Evolutionary conservation across 2,329 filamentous ascomycete genomes (phyloP).

Genomic region (Ophiostoma himal-ulmi): DNA sequence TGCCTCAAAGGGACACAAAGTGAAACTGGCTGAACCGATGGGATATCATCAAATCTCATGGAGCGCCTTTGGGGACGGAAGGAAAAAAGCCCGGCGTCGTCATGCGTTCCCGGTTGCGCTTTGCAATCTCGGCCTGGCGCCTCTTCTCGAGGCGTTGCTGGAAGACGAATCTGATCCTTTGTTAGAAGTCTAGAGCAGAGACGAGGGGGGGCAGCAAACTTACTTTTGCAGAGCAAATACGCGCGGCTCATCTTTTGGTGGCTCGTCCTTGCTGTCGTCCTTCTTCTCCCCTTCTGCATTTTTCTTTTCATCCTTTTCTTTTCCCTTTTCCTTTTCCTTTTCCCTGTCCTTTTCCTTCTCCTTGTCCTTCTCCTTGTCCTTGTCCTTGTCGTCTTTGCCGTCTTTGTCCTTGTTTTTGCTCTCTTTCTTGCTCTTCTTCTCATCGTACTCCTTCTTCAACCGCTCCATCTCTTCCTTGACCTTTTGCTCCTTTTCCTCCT

Average conservation of each 20-base stretch:
- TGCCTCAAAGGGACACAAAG: too few species aligned
- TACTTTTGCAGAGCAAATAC: constrained; percentile 81
- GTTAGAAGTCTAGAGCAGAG: background rate
- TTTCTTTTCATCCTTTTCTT: constrained; percentile 36
- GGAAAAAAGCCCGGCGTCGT: constrained; percentile 77
- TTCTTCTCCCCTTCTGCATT: constrained; percentile 21
- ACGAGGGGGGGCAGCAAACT: constrained; percentile 22
- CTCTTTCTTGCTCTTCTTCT: constrained; percentile 61
- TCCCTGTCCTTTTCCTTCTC: constrained; percentile 34
- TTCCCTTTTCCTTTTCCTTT: constrained; percentile 28
- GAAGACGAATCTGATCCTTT: constrained; percentile 65
- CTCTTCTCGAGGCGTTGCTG: constrained; percentile 77
- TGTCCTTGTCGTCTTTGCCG: constrained; percentile 38
- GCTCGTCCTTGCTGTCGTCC: constrained; percentile 10
- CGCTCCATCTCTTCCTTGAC: constrained; percentile 58
- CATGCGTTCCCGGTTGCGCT: constrained; percentile 72
- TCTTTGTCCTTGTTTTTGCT: constrained; percentile 53
- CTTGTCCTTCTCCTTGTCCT: constrained; percentile 30
- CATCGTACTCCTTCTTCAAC: constrained; percentile 71
- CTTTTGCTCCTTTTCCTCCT: constrained; percentile 60
- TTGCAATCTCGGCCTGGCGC: constrained; percentile 70
- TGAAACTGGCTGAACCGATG: too few species aligned
- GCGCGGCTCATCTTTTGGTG: constrained; percentile 61
- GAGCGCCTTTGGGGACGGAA: constrained; percentile 64
- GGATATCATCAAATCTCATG: constrained; percentile 25